Evolutionary conservation across 805 yeast genomes (phyloP), one percentile per base, ranked within the genome.

Genomic region (Isabelozyma pseudorhagii): DNA sequence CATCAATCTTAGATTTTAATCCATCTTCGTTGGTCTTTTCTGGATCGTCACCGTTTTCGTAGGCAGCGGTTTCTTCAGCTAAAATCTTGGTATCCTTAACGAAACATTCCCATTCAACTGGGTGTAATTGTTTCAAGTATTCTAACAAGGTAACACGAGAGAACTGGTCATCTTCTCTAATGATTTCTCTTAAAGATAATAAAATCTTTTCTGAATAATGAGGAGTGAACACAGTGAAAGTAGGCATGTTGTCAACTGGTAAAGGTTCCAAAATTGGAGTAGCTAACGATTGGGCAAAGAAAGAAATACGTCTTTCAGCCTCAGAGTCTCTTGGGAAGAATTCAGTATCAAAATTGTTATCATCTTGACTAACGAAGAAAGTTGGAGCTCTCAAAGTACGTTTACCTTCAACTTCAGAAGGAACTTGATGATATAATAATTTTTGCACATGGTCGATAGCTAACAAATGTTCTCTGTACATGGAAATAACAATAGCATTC

Each of bases 171-270:
- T 82, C 87, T 64, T 84, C 90, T 55, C 83, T 81, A 49, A 91
- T 87, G 17, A 90, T 84, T 63, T 91, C 97, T 60, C 84, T 82
- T 54, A 91, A 72, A 2, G 89, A 80, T 49, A 90, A 72, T 14
- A 87, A 75, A 45, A 91, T 89, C 67, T 87, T 90, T 63, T 91
- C 97, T 7, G 86, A 77, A 65, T 86, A 91, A 64, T 91, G 97
- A 8, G 97, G 97, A 42, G 91, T 79, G 60, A 91, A 73, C 8
- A 90, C 96, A 39, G 99, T 92, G 72, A 94, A 94, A 10, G 98
- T 93, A 57, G 99, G 99, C 99, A 94, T 94, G 79, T 93, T 93
- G 73, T 94, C 99, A 59, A 96, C 98, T 42, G 99, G 99, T 66
- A 94, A 79, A 54, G 99, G 98, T 76, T 94, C 99, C 55, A 97